A percentile compares a stretch with the other conserved stretches of the same genome.
Evolutionary conservation across 345 rosid species (phyloP).

Genomic region (Litchi chinensis): DNA sequence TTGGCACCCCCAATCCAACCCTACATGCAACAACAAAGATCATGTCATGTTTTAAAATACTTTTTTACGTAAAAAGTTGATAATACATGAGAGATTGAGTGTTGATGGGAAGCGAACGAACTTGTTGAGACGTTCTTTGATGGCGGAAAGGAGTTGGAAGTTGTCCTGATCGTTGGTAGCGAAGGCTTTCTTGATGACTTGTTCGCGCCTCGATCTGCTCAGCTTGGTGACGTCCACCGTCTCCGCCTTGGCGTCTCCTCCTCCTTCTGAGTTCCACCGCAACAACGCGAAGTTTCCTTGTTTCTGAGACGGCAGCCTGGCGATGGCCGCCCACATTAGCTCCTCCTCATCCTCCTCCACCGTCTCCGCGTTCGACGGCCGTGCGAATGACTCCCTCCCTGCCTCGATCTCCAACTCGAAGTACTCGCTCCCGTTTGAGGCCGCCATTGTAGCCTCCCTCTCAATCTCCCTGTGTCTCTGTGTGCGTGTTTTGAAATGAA

Average conservation of each 20-base stretch:
- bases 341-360: conserved; percentile 73
- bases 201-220: conserved; percentile 64
- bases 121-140: conserved; percentile 82
- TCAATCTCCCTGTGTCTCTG: not conserved
- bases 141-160: conserved; percentile 56
- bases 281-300: conserved; percentile 50
- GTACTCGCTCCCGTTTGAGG: conserved; percentile 77
- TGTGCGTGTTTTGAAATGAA: not conserved
- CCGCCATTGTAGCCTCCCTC: conserved; percentile 37
- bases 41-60: too few species aligned
- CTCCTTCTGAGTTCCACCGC: conserved; percentile 23
- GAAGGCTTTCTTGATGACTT: conserved; percentile 68
- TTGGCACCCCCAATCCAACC: conserved; percentile 73
- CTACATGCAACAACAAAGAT: conserved; percentile 29
- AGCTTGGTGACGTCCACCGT: conserved; percentile 71
- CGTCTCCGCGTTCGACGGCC: conserved; percentile 70
- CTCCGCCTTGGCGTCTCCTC: conserved; percentile 34
- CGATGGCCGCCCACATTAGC: conserved; percentile 75
- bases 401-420: conserved; percentile 67
- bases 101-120: not conserved
- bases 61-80: too few species aligned
- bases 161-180: conserved; percentile 90
- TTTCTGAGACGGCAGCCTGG: conserved; percentile 66
- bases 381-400: conserved; percentile 51
- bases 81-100: too few species aligned